These are phyloP conservation scores for Cryphonectria parasitica DNA, from an alignment of 2,329 filamentous ascomycete genomes.

Conservation along the genomic window DNA sequence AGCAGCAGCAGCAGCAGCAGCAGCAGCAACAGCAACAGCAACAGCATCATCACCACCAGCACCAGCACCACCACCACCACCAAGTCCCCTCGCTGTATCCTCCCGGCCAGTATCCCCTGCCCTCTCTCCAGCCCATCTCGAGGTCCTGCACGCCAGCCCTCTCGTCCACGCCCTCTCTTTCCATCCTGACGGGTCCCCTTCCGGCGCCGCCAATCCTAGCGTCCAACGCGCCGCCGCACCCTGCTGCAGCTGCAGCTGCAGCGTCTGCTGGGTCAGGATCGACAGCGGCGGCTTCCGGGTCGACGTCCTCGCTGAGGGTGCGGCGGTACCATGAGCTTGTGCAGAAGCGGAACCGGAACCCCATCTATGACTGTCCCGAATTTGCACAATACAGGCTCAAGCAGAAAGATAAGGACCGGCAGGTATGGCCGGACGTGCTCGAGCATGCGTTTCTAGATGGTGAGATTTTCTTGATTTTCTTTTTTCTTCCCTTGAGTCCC, in stretches of 20 bases:
- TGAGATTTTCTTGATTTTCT: constrained; percentile 42
- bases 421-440: constrained; percentile 64
- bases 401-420: constrained; percentile 66
- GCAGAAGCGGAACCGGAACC: constrained; percentile 50
- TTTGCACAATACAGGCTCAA: constrained; percentile 69
- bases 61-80: constrained; percentile 43
- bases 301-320: constrained; percentile 32
- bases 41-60: constrained; percentile 50
- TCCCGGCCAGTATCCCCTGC: constrained; percentile 22
- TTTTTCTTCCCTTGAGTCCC: neutral
- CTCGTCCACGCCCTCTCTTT: constrained; percentile 45
- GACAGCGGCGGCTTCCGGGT: constrained; percentile 2
- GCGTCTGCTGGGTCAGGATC: neutral
- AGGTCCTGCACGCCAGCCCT: constrained; percentile 28
- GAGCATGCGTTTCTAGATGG: constrained; percentile 71
- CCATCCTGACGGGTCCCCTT: constrained; percentile 39
- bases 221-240: constrained; percentile 37
- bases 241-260: constrained; percentile 17
- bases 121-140: constrained; percentile 21
- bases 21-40: constrained; percentile 20
- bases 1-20: neutral
- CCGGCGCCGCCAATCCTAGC: constrained; percentile 7
- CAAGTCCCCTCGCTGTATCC: constrained; percentile 36
- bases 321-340: constrained; percentile 39
- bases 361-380: constrained; percentile 63